These are phyloP conservation scores for Paratinospora sagittata DNA, from an alignment of 164 flowering plant genomes.

Conservation along the genomic window DNA sequence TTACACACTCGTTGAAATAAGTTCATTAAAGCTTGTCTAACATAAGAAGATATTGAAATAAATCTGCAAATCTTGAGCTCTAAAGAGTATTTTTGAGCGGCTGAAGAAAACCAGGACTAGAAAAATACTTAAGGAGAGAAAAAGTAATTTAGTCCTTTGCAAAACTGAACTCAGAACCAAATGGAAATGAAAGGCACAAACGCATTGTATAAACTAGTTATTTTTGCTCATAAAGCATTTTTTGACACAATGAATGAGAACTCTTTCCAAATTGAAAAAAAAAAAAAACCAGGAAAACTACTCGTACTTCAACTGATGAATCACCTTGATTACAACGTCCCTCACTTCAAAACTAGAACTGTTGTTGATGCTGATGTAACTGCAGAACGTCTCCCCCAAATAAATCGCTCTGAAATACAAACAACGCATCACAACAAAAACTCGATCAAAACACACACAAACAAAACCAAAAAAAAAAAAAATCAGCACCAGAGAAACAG, in stretches of 20 bases:
- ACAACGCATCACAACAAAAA: background rate
- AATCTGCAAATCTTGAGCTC: no score
- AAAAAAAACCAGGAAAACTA: background rate
- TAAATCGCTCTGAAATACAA: conserved; percentile 67
- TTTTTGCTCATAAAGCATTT: background rate
- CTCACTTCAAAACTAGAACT: conserved; percentile 84
- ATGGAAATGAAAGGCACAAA: no score
- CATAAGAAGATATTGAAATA: no score
- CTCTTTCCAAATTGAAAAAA: background rate
- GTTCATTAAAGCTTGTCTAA: no score
- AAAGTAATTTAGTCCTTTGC: no score
- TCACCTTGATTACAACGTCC: conserved; percentile 76
- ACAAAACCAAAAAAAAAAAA: no score
- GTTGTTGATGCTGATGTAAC: conserved; percentile 92
- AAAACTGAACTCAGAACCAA: no score
- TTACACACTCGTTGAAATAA: no score
- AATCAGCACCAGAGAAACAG: background rate
- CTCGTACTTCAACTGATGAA: background rate
- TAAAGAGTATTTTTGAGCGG: no score
- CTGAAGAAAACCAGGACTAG: no score
- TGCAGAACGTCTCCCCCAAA: conserved; percentile 94
- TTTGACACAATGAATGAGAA: background rate
- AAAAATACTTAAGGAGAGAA: no score
- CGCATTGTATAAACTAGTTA: background rate
- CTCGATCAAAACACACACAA: background rate